Base-by-base conservation (phyloP, 1,284 basidiomycete species). In the Lignosus rhinocerotis region DNA sequence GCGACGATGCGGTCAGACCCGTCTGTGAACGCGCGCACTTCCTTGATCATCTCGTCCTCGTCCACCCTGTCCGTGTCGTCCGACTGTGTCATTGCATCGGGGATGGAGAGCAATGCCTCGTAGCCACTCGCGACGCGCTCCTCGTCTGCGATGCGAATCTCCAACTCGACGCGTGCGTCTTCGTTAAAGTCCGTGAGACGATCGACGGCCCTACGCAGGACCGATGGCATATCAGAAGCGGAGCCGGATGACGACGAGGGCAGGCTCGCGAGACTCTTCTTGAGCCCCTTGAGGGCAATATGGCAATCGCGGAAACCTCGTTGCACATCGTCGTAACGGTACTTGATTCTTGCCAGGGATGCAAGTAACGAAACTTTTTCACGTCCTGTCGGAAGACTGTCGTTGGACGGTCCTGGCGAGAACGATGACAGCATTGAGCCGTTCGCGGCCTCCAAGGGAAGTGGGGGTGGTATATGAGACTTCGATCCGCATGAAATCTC, bases 151-250 rank as follows among this genome's bases (percentile, higher is more conserved):
- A 89, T 76, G 19, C 86, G 85, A 51, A 95, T 94, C 74, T 95
- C 93, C 17, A 94, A 76, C 69, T 94, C 93, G 2, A 95, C 93
- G 1, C 91, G 83, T 0, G 86, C 87, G 66, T 95, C 93, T 71
- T 94, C 93, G 19, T 86, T 85, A 63, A 85, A 92, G 70, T 95
- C 91, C 63, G 87, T 80, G 41, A 95, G 76, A 1, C 90, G 80
- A 47, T 87, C 80, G 4, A 92, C 76, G 1, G 86, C 84, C 0
- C 77, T 78, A 17, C 74, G 73, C 3, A 94, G 69, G 8, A 83
- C 70, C 3, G 79, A 68, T n/a, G 69, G 41, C 39, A 69, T 53
- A 2, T 66, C 69, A n/a, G 53, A 61, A n/a, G 55, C 51, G 3
- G 60, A 43, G 5, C 14, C n/a, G 2, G 55, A 14, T 17, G 59